phyloP scores from a whole-genome alignment of 139 green algal genomes.

The Micromonas pusilla region DNA sequence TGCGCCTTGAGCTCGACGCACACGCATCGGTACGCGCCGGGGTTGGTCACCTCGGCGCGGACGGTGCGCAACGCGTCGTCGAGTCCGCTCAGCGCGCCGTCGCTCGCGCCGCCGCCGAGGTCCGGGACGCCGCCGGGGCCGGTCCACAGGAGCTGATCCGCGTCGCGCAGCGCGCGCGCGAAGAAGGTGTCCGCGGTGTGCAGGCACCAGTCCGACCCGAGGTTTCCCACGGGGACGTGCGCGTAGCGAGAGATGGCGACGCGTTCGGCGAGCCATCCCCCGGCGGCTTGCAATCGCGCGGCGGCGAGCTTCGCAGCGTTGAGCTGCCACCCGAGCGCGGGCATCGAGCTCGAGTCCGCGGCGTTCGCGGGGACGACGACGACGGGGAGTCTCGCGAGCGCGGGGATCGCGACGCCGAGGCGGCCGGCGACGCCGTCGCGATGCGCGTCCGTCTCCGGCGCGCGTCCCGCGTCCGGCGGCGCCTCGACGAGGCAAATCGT shows the following conservation, averaged over 20 bases:
- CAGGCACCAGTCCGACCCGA: conserved; percentile 64
- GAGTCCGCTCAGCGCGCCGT: neutral
- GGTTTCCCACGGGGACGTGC: conserved; percentile 54
- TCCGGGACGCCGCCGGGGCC: conserved; percentile 47
- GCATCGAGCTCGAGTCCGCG: conserved; percentile 38
- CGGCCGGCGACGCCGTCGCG: conserved; percentile 37
- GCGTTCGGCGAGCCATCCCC: conserved; percentile 57
- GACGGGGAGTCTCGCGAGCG: conserved; percentile 58
- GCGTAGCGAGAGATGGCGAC: conserved; percentile 66
- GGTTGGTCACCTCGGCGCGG: conserved; percentile 45
- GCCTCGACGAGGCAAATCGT: conserved; percentile 30
- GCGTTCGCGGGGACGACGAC: conserved; percentile 47
- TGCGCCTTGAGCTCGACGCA: conserved; percentile 73
- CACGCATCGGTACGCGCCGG: conserved; percentile 75
- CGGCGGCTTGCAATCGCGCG: conserved; percentile 35
- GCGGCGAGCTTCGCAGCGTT: conserved; percentile 51
- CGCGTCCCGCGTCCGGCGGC: neutral
- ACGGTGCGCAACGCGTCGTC: conserved; percentile 11
- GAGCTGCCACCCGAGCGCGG: conserved; percentile 72
- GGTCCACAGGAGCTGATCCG: conserved; percentile 69
- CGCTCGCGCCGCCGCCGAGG: conserved; percentile 23
- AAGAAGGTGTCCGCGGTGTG: conserved; percentile 69
- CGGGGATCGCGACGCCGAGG: conserved; percentile 47
- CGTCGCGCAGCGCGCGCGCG: conserved; percentile 28
- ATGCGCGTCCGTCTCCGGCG: too few relatives aligned